Evolutionary conservation across 257 asterid species (phyloP), one percentile per base, ranked within the genome.

Genomic region (Rhazya stricta): DNA sequence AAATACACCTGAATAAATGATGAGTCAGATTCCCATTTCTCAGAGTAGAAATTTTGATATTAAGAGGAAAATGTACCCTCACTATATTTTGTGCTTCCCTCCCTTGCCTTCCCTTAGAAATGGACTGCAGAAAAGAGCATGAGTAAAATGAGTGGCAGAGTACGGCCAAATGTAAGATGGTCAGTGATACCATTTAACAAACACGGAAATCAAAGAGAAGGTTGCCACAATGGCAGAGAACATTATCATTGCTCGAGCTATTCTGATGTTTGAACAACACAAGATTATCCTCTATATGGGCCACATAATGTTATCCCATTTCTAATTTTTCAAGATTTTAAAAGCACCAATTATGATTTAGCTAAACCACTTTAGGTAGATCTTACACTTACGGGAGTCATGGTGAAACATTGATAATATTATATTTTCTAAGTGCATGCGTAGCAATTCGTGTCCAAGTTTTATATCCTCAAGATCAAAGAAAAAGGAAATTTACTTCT

Each of bases 81-180:
- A 94, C 92, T 34, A 83, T 53, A 81, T 94, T 90, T 53, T 88
- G 92, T 19, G 98, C 99, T 79, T 92, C 97, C 83, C 98, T 90
- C 60, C 98, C 99, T 75, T 94, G 99, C 70, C 94, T 89, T 77
- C 96, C 98, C 87, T 94, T 94, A 34, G 98, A 87, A 78, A 92
- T 78, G 56, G 85, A 93, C 99, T 94, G 74, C 34, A 83, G 81
- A 76, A 45, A 75, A 67, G 61, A 73, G 65, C 18, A 48, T 19
- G 15, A 11, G 46, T 45, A 61, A 15, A 56, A 43, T 34, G 27
- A 9, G 3, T 15, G 8, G 42, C 21, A 30, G 25, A 25, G 60
- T 69, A 68, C 18, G 57, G n/a, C 67, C 48, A 42, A 21, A 39
- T n/a, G 25, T 57, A 29, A 54, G 67, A 15, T 67, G 41, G 32